phyloP scores from a whole-genome alignment of 2,329 filamentous ascomycete genomes.

The Macrophomina tecta region DNA sequence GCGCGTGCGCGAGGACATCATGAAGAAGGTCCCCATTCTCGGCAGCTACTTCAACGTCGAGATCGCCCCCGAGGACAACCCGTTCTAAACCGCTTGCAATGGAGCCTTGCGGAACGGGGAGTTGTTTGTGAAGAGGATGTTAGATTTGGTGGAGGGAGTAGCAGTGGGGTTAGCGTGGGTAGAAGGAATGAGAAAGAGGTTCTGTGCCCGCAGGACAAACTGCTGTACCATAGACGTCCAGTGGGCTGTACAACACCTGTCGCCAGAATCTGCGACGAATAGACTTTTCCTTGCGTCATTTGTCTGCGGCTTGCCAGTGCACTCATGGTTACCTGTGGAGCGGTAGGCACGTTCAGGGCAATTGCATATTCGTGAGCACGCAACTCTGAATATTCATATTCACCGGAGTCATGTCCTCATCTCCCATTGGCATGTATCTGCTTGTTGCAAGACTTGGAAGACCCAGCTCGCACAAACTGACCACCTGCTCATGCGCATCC shows the following conservation, averaged over 20 bases:
- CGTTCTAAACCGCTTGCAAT: conserved; percentile 48
- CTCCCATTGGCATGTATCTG: too few species aligned
- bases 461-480: neutral
- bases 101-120: neutral
- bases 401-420: too few species aligned
- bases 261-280: conserved; percentile 16
- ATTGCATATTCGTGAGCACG: too few species aligned
- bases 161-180: neutral
- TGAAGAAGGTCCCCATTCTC: conserved; percentile 65
- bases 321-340: too few species aligned
- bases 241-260: conserved; percentile 20
- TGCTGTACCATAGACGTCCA: conserved; percentile 17
- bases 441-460: too few species aligned
- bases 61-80: conserved; percentile 69
- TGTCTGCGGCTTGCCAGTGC: neutral
- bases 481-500: neutral
- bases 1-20: conserved; percentile 66
- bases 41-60: conserved; percentile 63
- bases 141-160: neutral
- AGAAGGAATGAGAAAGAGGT: conserved; percentile 11
- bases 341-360: too few species aligned
- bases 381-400: too few species aligned
- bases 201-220: conserved; percentile 12
- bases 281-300: conserved; percentile 21
- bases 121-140: too few species aligned